Base-by-base conservation (phyloP, 768 basidiomycete genomes). In the Pisolithus microcarpus region DNA sequence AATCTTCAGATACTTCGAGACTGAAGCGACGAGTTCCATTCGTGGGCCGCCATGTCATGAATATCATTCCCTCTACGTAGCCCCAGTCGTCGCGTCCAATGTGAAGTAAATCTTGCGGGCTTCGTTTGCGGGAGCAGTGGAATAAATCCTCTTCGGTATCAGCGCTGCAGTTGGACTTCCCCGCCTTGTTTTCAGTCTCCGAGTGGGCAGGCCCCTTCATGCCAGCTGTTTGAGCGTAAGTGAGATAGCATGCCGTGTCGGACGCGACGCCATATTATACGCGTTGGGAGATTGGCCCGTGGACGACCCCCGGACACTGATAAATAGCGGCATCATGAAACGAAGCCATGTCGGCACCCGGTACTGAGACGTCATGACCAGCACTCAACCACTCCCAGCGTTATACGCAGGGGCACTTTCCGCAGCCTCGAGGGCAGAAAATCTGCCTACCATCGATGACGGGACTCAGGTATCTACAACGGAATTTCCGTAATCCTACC, bases 11-110 rank as follows among this genome's bases (percentile, higher is more conserved):
- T 31, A 52, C 53, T 54, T 64, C 60, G 59, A 66, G 24, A 52
- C 70, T 68, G 18, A 73, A 54, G 38, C 66, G 67, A 39, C 63
- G 61, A 24, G 60, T 60, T 38, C 19, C 52, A 39, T 59, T 58
- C 6, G 57, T 58, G 3, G 65, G 58, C 4, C 67, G 66, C 75
- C 77, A 79, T 46, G 65, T 60, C 78, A 79, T 79, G 56, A 63
- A 68, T 10, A 77, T 61, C 37, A 56, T 68, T 45, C 72, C 74
- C 31, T 68, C 58, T 4, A 80, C 60, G 56, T 69, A 76, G 2
- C 75, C 73, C 1, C 62, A 60, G 8, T 64, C 69, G 24, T 71
- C 65, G 2, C 56, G 52, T 19, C 60, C 57, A 47, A 58, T 54
- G 24, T 62, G 45, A 37, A 65, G 61, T 28, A 80, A 54, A 15